phyloP scores from a whole-genome alignment of 768 basidiomycete species.

The Tulasnella sp. region DNA sequence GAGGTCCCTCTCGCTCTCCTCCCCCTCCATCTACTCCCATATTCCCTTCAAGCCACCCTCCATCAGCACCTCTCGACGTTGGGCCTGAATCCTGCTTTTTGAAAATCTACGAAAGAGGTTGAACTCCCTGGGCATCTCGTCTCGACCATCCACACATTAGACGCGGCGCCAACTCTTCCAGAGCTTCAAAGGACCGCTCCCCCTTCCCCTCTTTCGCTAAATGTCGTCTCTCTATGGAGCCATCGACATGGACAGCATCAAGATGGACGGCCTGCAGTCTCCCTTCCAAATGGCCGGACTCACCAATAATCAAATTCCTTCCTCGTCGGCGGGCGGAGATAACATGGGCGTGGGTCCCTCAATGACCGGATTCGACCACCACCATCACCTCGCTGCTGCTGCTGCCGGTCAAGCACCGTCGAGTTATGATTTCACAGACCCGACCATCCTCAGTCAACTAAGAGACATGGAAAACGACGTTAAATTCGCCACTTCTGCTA shows the following conservation, averaged over 20 bases:
- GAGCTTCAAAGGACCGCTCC: neutral
- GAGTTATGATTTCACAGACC: slow-evolving; percentile 29
- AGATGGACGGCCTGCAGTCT: neutral
- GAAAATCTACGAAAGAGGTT: neutral
- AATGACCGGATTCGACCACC: slow-evolving; percentile 12
- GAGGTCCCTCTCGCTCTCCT: neutral
- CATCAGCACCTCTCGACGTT: no score
- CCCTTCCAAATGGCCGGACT: neutral
- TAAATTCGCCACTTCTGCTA: slow-evolving; percentile 7
- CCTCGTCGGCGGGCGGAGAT: slow-evolving; percentile 11
- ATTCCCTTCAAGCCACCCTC: no score
- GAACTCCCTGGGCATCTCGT: slow-evolving; percentile 2
- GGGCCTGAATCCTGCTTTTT: neutral
- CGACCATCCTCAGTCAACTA: slow-evolving; percentile 8
- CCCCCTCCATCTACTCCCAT: neutral
- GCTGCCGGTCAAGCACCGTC: neutral
- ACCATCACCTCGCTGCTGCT: neutral
- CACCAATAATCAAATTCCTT: neutral
- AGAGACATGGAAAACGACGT: slow-evolving; percentile 29
- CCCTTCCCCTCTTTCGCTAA: no score
- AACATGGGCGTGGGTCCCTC: slow-evolving; percentile 22
- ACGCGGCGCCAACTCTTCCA: neutral
- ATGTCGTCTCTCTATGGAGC: slow-evolving; percentile 31
- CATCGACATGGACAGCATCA: slow-evolving; percentile 28
- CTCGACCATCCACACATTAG: neutral